Evolutionary conservation across 495 filamentous ascomycete species (phyloP), one percentile per base, ranked within the genome.

Genomic region (Xylaria venustula): DNA sequence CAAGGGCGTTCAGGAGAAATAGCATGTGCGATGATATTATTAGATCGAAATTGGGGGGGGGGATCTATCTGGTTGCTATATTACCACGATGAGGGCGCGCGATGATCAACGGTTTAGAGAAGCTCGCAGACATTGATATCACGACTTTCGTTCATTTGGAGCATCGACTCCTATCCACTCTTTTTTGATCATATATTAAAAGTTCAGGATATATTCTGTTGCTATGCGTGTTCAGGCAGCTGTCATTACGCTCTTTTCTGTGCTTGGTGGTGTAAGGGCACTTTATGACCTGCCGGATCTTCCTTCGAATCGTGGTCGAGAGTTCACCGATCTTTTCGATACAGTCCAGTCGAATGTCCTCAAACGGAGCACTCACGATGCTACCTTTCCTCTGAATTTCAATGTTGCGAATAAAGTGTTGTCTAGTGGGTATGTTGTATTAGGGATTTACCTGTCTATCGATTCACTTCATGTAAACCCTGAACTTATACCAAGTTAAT

Each of bases 301-400:
- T 2, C 42, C 45, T 1, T 25, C 45, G 1, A 7, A n/a, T 25
- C 30, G 20, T 9, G 15, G 36, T 12, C n/a, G 2, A 25, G 6
- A 25, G 15, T 41, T 54, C 51, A 28, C 17, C 12, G 55, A 58
- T 30, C 19, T 49, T 7, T 57, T 58, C 30, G 32, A 28, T 19
- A 7, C 12, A 0, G 14, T 58, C 3, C 44, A 26, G 20, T 58
- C 55, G 1, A 45, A 49, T 58, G 45, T 49, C 1, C 23, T 49
- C 15, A 58, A 41, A 15, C 55, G 55, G 19, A 58, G 55, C 55
- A 49, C 45, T 8, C 55, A 58, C 9, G 55, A 58, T 42, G 63
- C 61, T 3, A 64, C 51, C 0, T 71, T 71, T 7, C 48, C 63
- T 17, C n/a, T 71, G 41, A 58, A 34, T 11, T 68, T 68, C 28